phyloP scores from a whole-genome alignment of 176 grass and related monocot species.

The Musa troglodytarum region DNA sequence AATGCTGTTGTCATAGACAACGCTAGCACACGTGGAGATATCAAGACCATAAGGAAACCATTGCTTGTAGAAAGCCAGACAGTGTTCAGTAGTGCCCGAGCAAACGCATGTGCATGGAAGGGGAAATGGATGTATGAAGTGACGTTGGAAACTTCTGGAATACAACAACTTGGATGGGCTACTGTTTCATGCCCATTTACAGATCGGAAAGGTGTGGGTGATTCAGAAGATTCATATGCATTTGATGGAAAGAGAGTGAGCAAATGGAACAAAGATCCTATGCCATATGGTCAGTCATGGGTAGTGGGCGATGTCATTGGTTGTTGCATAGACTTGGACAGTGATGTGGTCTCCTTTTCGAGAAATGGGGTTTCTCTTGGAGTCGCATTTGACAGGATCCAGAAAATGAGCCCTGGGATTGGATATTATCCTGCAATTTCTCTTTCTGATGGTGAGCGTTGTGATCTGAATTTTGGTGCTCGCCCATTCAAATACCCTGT shows the following conservation, averaged over 20 bases:
- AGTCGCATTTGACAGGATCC: constrained; percentile 55
- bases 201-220: constrained; percentile 70
- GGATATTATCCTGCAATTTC: constrained; percentile 80
- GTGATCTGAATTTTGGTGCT: constrained; percentile 73
- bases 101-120: constrained; percentile 49
- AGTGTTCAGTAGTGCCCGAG: constrained; percentile 60
- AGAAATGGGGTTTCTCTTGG: constrained; percentile 67
- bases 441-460: constrained; percentile 72
- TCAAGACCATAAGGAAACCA: constrained; percentile 50
- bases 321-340: constrained; percentile 71
- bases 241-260: constrained; percentile 65
- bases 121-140: constrained; percentile 93
- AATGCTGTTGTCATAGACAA: constrained; percentile 46
- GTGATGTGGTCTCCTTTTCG: constrained; percentile 52
- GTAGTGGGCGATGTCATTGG: constrained; percentile 74
- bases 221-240: constrained; percentile 73
- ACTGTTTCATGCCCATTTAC: constrained; percentile 56
- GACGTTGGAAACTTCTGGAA: constrained; percentile 65
- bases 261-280: constrained; percentile 74
- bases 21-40: constrained; percentile 50
- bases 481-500: constrained; percentile 64
- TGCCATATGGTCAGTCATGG: constrained; percentile 63
- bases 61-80: constrained; percentile 60
- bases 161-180: constrained; percentile 81
- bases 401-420: constrained; percentile 23